Conservation (phyloP, 306 rosid species). For the Comarum palustre region DNA sequence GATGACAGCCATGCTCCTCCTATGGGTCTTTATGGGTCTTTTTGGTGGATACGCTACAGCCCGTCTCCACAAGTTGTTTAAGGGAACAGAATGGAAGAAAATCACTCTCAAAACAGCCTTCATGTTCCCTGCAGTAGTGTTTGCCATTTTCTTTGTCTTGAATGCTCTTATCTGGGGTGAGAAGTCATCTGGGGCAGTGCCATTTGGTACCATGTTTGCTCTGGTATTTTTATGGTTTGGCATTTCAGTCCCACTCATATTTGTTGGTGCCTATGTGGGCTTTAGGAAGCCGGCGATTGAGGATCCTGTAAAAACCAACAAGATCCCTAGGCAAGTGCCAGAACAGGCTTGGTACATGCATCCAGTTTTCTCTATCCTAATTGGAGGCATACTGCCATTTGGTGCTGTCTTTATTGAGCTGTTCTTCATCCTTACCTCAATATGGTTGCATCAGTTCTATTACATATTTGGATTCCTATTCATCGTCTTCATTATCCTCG, state of each 20-base stretch:
- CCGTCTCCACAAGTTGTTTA: slow-evolving; percentile 66
- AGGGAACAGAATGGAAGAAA: slow-evolving; percentile 79
- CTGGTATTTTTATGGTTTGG: slow-evolving; percentile 91
- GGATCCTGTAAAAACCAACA: slow-evolving; percentile 82
- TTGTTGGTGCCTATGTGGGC: slow-evolving; percentile 70
- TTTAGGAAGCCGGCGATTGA: slow-evolving; percentile 53
- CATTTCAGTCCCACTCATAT: slow-evolving; percentile 87
- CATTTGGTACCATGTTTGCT: slow-evolving; percentile 95
- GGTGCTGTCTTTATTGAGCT: slow-evolving; percentile 95
- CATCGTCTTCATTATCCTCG: slow-evolving; percentile 78
- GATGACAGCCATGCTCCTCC: slow-evolving; percentile 88
- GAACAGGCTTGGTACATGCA: slow-evolving; percentile 92
- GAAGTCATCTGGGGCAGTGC: slow-evolving; percentile 90
- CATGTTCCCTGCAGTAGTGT: slow-evolving; percentile 63
- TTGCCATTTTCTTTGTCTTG: slow-evolving; percentile 67
- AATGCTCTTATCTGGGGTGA: slow-evolving; percentile 92
- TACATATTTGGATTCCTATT: slow-evolving; percentile 83
- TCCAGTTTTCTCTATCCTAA: slow-evolving; percentile 54
- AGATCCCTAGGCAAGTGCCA: slow-evolving; percentile 83
- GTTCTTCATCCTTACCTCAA: slow-evolving; percentile 90
- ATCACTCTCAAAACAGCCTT: slow-evolving; percentile 70
- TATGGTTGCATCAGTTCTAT: slow-evolving; percentile 89
- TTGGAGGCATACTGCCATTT: slow-evolving; percentile 87
- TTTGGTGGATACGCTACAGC: slow-evolving; percentile 68
- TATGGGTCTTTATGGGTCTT: slow-evolving; percentile 89